These are phyloP conservation scores for Stenocarpella maydis DNA, from an alignment of 2,329 filamentous ascomycete genomes.

Conservation along the genomic window DNA sequence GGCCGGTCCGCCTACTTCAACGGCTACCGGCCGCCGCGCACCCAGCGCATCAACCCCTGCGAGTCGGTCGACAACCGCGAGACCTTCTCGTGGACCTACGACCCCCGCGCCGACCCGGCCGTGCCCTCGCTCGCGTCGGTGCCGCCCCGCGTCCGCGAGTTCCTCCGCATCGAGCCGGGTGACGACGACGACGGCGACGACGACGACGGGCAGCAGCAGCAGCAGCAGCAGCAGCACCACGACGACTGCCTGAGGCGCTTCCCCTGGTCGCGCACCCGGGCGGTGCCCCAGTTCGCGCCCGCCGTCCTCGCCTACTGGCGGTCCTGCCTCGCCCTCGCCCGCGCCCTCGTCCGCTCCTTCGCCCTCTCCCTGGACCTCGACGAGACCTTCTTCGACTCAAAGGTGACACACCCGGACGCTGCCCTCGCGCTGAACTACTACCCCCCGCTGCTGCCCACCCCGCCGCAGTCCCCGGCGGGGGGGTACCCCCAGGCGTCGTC, in stretches of 20 bases:
- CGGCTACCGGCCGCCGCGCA: constrained; percentile 54
- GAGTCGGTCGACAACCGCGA: constrained; percentile 61
- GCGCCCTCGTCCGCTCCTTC: constrained; percentile 60
- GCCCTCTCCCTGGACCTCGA: constrained; percentile 62
- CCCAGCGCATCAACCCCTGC: constrained; percentile 56
- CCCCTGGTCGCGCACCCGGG: constrained; percentile 59
- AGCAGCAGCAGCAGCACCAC: too few relatives aligned
- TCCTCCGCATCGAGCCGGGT: constrained; percentile 52
- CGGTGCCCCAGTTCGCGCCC: constrained; percentile 57
- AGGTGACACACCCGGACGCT: constrained; percentile 60
- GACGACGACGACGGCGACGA: not conserved
- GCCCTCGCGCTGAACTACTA: constrained; percentile 53
- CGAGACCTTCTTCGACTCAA: constrained; percentile 63
- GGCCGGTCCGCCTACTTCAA: constrained; percentile 53
- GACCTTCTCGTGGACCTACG: constrained; percentile 60
- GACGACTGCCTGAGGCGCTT: constrained; percentile 47
- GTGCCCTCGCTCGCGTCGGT: constrained; percentile 49
- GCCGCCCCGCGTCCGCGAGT: constrained; percentile 51
- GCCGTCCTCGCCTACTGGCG: constrained; percentile 57
- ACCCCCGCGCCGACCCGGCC: constrained; percentile 59
- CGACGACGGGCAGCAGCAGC: too few relatives aligned
- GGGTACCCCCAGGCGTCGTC: constrained; percentile 28
- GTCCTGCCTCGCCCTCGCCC: constrained; percentile 57
- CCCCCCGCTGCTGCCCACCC: constrained; percentile 39
- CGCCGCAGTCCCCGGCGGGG: constrained; percentile 35